A percentile compares a stretch with the other conserved stretches of the same genome.
phyloP scores from a whole-genome alignment of 345 rosid species.

The Hibiscus syriacus region DNA sequence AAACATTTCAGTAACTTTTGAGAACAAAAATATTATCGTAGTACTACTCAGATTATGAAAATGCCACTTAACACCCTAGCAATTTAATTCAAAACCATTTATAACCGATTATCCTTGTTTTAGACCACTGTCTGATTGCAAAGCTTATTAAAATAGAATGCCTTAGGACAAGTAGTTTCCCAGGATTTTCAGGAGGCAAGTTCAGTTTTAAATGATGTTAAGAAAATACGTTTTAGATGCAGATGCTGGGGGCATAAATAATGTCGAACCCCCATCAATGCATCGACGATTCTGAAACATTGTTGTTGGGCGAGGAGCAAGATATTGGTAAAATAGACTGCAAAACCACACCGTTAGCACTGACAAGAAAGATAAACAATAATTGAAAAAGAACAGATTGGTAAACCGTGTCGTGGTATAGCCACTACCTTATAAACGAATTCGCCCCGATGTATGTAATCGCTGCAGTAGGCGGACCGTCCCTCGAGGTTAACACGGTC shows the following conservation, averaged over 20 bases:
- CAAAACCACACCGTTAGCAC: too few relatives aligned
- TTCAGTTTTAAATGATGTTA: background rate
- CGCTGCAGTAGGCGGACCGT: too few relatives aligned
- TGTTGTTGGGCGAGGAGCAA: constrained; percentile 89
- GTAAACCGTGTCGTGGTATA: too few relatives aligned
- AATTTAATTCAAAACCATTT: background rate
- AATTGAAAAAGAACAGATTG: too few relatives aligned
- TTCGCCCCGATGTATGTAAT: too few relatives aligned
- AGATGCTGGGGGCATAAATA: constrained; percentile 95
- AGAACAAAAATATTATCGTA: background rate
- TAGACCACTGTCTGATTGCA: background rate
- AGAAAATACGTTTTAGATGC: constrained; percentile 65
- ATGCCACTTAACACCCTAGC: background rate
- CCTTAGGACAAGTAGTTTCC: background rate
- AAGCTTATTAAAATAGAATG: background rate
- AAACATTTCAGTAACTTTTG: background rate
- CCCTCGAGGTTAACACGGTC: too few relatives aligned
- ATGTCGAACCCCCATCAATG: constrained; percentile 91
- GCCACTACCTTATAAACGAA: too few relatives aligned
- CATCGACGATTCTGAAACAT: constrained; percentile 76
- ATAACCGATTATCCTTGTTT: background rate
- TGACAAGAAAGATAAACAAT: too few relatives aligned
- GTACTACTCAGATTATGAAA: background rate
- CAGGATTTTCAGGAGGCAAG: background rate
- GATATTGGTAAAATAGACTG: too few relatives aligned